phyloP scores from a whole-genome alignment of 345 rosid species.

The Brassica cretica region DNA sequence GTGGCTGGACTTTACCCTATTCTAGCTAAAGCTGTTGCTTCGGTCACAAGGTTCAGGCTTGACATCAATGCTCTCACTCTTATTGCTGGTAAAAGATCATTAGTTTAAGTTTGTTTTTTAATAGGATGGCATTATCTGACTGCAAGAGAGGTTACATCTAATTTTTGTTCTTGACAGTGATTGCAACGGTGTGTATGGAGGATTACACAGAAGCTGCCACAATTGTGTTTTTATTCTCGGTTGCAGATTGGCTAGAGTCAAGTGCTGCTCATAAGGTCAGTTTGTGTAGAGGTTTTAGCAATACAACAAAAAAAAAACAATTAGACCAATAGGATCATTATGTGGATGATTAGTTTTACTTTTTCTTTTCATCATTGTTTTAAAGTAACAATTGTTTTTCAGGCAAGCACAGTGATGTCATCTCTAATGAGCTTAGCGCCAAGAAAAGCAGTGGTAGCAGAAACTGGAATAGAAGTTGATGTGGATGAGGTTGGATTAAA shows the following conservation, averaged over 20 bases:
- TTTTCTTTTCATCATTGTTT: not conserved
- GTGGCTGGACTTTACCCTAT: slow-evolving; percentile 61
- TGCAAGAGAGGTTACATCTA: not conserved
- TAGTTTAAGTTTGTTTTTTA: not conserved
- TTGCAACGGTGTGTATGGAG: slow-evolving; percentile 66
- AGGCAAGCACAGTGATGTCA: slow-evolving; percentile 86
- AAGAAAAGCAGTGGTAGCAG: slow-evolving; percentile 68
- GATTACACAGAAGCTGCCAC: slow-evolving; percentile 82
- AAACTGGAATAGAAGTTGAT: slow-evolving; percentile 68
- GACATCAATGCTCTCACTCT: slow-evolving; percentile 67
- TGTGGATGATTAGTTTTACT: not conserved
- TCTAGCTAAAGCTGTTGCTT: slow-evolving; percentile 48
- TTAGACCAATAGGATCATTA: not conserved
- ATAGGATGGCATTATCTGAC: not conserved
- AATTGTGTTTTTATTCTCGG: slow-evolving; percentile 76
- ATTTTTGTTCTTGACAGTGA: slow-evolving; percentile 46
- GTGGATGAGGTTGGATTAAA: slow-evolving; percentile 58
- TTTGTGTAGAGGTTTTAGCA: not conserved
- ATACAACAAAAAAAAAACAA: not conserved
- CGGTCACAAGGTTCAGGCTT: slow-evolving; percentile 52
- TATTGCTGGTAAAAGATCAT: slow-evolving; percentile 57
- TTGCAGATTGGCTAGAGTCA: slow-evolving; percentile 84
- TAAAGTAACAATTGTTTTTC: slow-evolving; percentile 15
- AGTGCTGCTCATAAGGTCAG: slow-evolving; percentile 83
- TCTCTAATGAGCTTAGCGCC: slow-evolving; percentile 79